Base-by-base conservation (phyloP, 257 asterid genomes). In the Solanum arcanum region DNA sequence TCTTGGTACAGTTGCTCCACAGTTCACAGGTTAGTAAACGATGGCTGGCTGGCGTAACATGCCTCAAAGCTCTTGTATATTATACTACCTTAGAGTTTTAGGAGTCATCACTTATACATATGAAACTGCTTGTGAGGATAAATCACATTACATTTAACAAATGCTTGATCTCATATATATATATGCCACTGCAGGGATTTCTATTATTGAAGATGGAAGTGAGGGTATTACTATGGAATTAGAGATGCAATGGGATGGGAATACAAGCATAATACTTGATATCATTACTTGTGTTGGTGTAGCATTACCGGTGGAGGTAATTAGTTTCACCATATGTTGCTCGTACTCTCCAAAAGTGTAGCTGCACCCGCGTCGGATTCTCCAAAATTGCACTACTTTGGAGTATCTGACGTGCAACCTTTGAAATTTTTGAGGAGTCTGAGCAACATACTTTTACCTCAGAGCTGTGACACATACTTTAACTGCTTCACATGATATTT, bases 171-270 rank as follows among this genome's bases (percentile, higher is more conserved):
- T 80, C 84, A 47, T 47, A 29, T 18, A 35, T 18, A 35, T 4
- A 16, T 23, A 80, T 49, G 29, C 74, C 74, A 15, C 85, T 89
- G 66, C 88, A 97, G 98, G 99, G 72, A 89, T 97, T 89, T 86
- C 94, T 44, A 86, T 95, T 83, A 21, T 94, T 37, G 99, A 96
- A 31, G 87, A 95, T 27, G 93, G 88, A 12, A 86, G 92, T 59
- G 92, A 92, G 46, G 99, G 94, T 92, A 84, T 94, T 47, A 27
- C 94, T n/a, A 91, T 97, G 96, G 99, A 97, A 86, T 39, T 97
- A 92, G 99, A 97, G 88, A 52, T 97, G 93, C 95, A 97, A 89
- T 97, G 99, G 99, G 99, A 97, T 85, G 99, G 98, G n/a, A 92
- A 95, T 88, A 98, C 99, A n/a, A 93, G 88, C 64, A 96, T 96